Conservation (phyloP, 2,329 filamentous ascomycete genomes). For the Cladosporium halotolerans region DNA sequence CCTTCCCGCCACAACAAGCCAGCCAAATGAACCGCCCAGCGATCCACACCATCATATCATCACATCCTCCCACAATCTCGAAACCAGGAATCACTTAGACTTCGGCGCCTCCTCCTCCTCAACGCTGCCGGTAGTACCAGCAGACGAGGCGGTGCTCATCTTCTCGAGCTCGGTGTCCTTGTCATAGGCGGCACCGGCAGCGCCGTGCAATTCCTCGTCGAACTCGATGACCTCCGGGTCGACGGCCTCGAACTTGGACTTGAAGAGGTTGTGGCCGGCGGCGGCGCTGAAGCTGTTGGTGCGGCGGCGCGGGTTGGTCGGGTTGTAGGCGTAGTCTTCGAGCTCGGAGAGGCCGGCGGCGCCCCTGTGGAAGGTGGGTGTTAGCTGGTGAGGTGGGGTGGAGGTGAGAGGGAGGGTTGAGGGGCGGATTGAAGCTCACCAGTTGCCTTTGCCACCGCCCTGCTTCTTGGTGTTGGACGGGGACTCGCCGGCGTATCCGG, state of each 20-base stretch:
- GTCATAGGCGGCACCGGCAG: conserved; percentile 43
- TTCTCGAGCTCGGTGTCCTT: conserved; percentile 40
- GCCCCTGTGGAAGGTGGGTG: conserved; percentile 56
- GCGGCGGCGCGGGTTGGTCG: conserved; percentile 79
- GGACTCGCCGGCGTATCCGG: conserved; percentile 71
- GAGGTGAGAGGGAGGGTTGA: conserved; percentile 3
- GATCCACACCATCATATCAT: background rate
- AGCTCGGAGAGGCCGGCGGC: conserved; percentile 69
- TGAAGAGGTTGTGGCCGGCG: conserved; percentile 68
- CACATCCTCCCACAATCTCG: background rate
- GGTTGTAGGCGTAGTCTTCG: conserved; percentile 75
- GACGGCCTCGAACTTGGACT: conserved; percentile 92
- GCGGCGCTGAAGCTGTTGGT: conserved; percentile 81
- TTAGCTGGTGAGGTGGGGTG: conserved; percentile 2
- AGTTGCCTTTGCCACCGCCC: conserved; percentile 86
- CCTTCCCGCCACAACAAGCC: background rate
- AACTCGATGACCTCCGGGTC: conserved; percentile 84
- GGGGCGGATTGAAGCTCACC: conserved; percentile 52
- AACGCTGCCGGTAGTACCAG: conserved; percentile 54
- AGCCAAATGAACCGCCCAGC: background rate
- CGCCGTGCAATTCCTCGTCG: conserved; percentile 66
- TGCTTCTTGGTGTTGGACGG: conserved; percentile 97
- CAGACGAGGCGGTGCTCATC: conserved; percentile 41
- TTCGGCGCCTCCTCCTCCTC: conserved; percentile 47
- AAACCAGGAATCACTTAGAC: background rate